Percentiles rank a stretch among this genome's conserved stretches.
Conservation (phyloP, 2,329 filamentous ascomycete genomes). For the Sclerotinia trifoliorum region DNA sequence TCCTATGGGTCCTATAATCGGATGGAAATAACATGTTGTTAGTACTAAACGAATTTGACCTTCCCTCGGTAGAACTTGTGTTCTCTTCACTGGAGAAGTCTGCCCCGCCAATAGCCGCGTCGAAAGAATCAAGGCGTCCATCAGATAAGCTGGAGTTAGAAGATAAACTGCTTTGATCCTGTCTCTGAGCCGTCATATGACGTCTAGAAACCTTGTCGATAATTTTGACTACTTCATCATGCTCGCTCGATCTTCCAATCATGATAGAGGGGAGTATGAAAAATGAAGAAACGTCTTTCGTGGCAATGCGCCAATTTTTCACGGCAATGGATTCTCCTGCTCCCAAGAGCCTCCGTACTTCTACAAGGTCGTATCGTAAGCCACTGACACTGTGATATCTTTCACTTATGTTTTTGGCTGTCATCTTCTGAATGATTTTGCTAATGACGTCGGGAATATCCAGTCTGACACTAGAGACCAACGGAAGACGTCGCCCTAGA, state of each 20-base stretch:
- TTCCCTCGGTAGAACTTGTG: slow-evolving; percentile 56
- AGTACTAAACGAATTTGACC: slow-evolving; percentile 28
- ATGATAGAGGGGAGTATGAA: slow-evolving; percentile 76
- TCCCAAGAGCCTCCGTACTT: slow-evolving; percentile 70
- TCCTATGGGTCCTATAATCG: slow-evolving; percentile 24
- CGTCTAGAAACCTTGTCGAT: slow-evolving; percentile 74
- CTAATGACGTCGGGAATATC: slow-evolving; percentile 84
- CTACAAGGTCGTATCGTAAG: slow-evolving; percentile 74
- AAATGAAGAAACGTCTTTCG: slow-evolving; percentile 78
- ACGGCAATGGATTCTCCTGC: slow-evolving; percentile 72
- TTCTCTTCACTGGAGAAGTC: slow-evolving; percentile 58
- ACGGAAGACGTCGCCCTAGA: slow-evolving; percentile 73
- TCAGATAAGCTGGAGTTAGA: slow-evolving; percentile 55
- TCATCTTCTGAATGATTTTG: slow-evolving; percentile 86
- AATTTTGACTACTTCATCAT: slow-evolving; percentile 65
- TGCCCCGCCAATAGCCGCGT: slow-evolving; percentile 44
- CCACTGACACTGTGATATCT: slow-evolving; percentile 88
- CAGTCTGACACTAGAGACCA: slow-evolving; percentile 71
- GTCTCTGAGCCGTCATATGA: slow-evolving; percentile 52
- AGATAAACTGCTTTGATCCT: slow-evolving; percentile 47
- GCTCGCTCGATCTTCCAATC: slow-evolving; percentile 76
- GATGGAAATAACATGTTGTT: slow-evolving; percentile 14
- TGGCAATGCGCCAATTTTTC: slow-evolving; percentile 71
- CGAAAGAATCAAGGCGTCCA: slow-evolving; percentile 31
- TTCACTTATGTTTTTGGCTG: slow-evolving; percentile 80